Base-by-base conservation (phyloP, 108 stramenopile species). In the Nannochloropsis oceanica region DNA sequence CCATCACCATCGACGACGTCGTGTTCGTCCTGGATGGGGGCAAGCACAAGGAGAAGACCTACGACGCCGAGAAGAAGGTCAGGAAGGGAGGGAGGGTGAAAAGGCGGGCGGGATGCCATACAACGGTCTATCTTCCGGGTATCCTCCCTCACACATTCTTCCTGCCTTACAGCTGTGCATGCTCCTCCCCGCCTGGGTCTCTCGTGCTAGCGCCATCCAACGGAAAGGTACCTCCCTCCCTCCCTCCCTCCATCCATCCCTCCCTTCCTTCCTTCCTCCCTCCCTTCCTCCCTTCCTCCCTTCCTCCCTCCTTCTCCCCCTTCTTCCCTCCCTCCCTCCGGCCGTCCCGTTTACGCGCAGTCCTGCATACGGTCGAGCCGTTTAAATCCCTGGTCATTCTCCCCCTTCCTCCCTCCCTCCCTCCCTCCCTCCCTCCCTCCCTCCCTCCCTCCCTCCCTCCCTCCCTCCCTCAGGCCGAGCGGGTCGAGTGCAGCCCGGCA, bases 1-100 rank as follows among this genome's bases (percentile, higher is more conserved):
- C 82, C 85, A 87, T 87, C 81, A 87, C 87, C 42, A 87, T 87
- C 85, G 87, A 87, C 81, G 87, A 87, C 81, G 87, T 87, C 20
- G 87, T 87, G 24, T 87, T 34, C 44, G 87, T 87, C 22, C 26
- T 87, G 43, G 87, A 87, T 43, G 82, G 85, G 13, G 87, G 87
- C 1, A 87, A 87, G 44, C 87, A 86, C 80, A 87, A 87, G 85
- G 87, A 87, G 81, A 87, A 87, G 85, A 86, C 85, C 81, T 87
- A 87, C 25, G 87, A 87, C 44, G 85, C 87, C 8, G 84, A 81
- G 27, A 82, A 82, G 5, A 87, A 87, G 86, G 86, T 87, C 26
- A 24, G 44, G 0, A 50, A 0, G 18, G 46, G 46, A 50, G 18
- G 18, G 46, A 50, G 46, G 46, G 46, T 14, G 18, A 13, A 18